Percentiles rank a stretch among this genome's conserved stretches.
phyloP scores from a whole-genome alignment of 2,329 filamentous ascomycete genomes.

The Aspergillus awamori region DNA sequence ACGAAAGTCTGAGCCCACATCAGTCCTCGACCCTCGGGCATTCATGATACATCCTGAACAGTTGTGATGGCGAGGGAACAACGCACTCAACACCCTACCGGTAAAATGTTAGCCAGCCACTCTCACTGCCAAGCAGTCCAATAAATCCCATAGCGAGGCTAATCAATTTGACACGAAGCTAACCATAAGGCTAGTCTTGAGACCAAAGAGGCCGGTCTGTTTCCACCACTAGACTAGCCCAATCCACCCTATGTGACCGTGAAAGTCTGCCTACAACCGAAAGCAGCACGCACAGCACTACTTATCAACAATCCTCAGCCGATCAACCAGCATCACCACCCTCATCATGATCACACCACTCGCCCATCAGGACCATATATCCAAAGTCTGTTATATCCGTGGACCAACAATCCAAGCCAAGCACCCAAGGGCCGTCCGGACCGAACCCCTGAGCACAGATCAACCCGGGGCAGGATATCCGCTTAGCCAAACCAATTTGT shows the following conservation, averaged over 20 bases:
- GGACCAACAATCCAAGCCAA: not conserved
- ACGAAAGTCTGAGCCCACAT: no score
- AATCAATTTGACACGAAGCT: slow-evolving; percentile 1
- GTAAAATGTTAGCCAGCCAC: no score
- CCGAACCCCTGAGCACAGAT: slow-evolving; percentile 10
- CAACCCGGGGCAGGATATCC: not conserved
- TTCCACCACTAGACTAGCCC: not conserved
- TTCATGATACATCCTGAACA: no score
- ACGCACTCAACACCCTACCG: no score
- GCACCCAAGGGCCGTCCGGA: slow-evolving; percentile 3
- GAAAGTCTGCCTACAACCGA: not conserved
- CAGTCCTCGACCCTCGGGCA: no score
- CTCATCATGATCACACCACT: not conserved
- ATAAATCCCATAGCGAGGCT: not conserved
- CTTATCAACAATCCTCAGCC: not conserved
- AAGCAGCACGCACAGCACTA: not conserved
- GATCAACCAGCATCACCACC: not conserved
- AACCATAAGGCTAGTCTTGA: not conserved
- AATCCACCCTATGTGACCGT: not conserved
- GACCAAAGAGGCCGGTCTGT: not conserved
- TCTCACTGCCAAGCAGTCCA: not conserved
- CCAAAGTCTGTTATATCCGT: not conserved
- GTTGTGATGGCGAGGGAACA: no score
- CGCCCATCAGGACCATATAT: not conserved
- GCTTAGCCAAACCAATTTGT: slow-evolving; percentile 10